A percentile compares a stretch with the other conserved stretches of the same genome.
These are phyloP conservation scores for Chaetomium sp. DNA, from an alignment of 2,329 filamentous ascomycete species.

Conservation along the genomic window DNA sequence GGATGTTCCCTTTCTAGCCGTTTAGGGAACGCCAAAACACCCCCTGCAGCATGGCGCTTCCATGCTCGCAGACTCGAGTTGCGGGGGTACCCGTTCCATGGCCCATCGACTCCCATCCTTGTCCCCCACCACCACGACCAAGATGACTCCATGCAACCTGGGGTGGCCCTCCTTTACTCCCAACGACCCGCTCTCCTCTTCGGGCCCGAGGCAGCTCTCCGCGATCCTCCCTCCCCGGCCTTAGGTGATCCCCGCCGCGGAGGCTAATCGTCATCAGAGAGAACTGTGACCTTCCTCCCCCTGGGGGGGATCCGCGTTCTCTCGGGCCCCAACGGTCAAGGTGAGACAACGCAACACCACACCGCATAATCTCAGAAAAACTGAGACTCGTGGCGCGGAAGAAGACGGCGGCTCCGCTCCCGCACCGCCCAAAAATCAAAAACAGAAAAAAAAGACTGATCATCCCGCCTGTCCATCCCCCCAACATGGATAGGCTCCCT, in stretches of 20 bases:
- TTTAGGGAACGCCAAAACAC: slow-evolving; percentile 7
- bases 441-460: neutral
- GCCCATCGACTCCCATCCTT: slow-evolving; percentile 8
- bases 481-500: neutral
- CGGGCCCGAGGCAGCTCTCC: slow-evolving; percentile 6
- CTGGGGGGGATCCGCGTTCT: neutral
- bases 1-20: neutral
- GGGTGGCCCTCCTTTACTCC: neutral
- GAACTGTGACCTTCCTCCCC: neutral
- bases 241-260: neutral
- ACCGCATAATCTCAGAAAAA: neutral
- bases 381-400: neutral
- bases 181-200: neutral
- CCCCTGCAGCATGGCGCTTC: slow-evolving; percentile 6
- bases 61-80: neutral
- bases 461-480: neutral
- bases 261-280: neutral
- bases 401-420: neutral
- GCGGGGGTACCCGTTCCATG: slow-evolving; percentile 6
- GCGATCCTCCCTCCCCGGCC: slow-evolving; percentile 1
- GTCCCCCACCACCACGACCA: neutral
- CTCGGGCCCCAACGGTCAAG: neutral
- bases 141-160: slow-evolving; percentile 21
- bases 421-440: neutral
- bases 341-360: neutral